phyloP scores from a whole-genome alignment of 768 basidiomycete genomes.

The Holtermanniella nyarrowii region DNA sequence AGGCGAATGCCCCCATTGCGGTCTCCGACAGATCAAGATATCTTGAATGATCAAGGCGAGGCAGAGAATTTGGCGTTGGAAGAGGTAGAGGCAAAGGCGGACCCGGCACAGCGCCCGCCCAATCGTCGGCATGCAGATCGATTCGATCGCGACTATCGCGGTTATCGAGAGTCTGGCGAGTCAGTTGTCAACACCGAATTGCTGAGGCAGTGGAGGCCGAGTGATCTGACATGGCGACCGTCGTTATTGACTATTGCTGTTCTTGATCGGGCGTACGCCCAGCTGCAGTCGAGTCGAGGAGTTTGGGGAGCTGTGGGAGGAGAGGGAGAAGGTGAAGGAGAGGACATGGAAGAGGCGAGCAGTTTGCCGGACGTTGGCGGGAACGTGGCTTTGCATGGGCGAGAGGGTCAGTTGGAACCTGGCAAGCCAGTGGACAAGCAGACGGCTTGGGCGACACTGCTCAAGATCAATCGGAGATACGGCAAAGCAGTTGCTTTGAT shows the following conservation, averaged over 20 bases:
- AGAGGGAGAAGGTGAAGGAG: slow-evolving; percentile 8
- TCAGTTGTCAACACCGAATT: slow-evolving; percentile 6
- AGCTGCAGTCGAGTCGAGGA: slow-evolving; percentile 15
- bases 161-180: background rate
- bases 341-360: slow-evolving; percentile 7
- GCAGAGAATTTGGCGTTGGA: background rate
- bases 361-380: slow-evolving; percentile 13
- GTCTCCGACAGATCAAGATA: background rate
- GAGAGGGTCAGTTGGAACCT: slow-evolving; percentile 1
- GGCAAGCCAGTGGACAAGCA: slow-evolving; percentile 9
- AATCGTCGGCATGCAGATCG: slow-evolving; percentile 26
- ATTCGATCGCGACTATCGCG: slow-evolving; percentile 2
- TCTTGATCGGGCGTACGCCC: slow-evolving; percentile 23
- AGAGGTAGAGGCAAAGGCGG: slow-evolving; percentile 9
- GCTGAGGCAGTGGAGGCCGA: slow-evolving; percentile 20
- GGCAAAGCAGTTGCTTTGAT: slow-evolving; percentile 24
- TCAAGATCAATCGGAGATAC: slow-evolving; percentile 30
- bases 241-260: slow-evolving; percentile 25
- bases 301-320: slow-evolving; percentile 20
- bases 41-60: background rate
- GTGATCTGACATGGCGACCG: slow-evolving; percentile 29
- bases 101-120: slow-evolving; percentile 14
- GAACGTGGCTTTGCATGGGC: slow-evolving; percentile 3
- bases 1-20: slow-evolving; percentile 9
- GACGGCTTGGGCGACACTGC: slow-evolving; percentile 21